Evolutionary conservation across 2,329 filamentous ascomycete species (phyloP).

Genomic region (Penicillium digitatum): DNA sequence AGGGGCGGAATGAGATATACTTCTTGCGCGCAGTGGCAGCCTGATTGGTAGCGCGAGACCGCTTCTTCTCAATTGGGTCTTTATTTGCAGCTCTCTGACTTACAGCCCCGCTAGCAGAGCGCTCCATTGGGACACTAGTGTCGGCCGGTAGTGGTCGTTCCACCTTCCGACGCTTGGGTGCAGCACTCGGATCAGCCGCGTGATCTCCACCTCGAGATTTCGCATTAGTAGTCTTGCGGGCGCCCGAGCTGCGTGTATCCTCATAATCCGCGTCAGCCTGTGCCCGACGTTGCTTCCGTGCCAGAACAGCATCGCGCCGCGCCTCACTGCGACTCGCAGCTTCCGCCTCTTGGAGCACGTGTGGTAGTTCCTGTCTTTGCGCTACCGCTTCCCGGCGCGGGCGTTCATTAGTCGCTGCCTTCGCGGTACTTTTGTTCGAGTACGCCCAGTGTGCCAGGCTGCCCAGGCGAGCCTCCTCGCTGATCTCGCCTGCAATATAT

Average conservation of each 20-base stretch:
- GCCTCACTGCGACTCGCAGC: conserved; percentile 79
- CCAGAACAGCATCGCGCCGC: conserved; percentile 74
- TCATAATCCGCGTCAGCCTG: conserved; percentile 77
- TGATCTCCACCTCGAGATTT: conserved; percentile 46
- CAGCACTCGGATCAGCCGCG: conserved; percentile 22
- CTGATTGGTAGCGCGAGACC: conserved; percentile 67
- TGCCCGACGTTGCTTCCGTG: conserved; percentile 69
- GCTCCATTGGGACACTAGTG: conserved; percentile 38
- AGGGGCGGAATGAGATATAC: conserved; percentile 47
- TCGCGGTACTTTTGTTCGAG: conserved; percentile 66
- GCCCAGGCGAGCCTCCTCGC: conserved; percentile 88
- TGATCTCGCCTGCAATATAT: conserved; percentile 82
- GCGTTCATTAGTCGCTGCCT: conserved; percentile 60
- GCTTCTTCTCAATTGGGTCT: conserved; percentile 67
- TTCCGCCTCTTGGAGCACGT: conserved; percentile 76
- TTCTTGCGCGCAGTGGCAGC: conserved; percentile 66
- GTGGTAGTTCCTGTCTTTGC: conserved; percentile 59
- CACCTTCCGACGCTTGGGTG: conserved; percentile 72
- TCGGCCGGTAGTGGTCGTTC: conserved; percentile 56
- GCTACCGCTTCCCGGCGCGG: conserved; percentile 74
- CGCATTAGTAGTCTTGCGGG: conserved; percentile 55
- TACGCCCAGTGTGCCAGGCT: conserved; percentile 95
- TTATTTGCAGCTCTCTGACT: conserved; percentile 46
- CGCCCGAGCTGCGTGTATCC: conserved; percentile 49
- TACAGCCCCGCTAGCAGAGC: conserved; percentile 36